Evolutionary conservation across 176 grass and related monocot genomes (phyloP), one percentile per base, ranked within the genome.

Genomic region (Lolium rigidum): DNA sequence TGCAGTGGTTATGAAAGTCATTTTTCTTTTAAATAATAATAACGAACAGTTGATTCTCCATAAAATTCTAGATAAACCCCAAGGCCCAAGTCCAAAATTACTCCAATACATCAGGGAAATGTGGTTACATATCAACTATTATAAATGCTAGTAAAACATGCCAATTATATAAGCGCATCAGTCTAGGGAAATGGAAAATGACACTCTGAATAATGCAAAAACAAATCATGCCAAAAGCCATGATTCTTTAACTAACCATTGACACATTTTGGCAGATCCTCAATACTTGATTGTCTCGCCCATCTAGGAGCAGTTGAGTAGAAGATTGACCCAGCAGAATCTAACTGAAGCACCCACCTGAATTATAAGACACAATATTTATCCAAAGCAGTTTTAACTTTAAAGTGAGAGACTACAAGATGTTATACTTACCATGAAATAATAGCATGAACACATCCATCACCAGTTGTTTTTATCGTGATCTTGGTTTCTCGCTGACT

Each of bases 321-420:
- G 31, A 95, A 93, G 74, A 94, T 59, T 79, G 93, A 90, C 10
- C 91, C 93, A 82, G 85, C 80, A 86, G 82, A 78, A 85, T 98
- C 95, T 80, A 98, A 78, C 48, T 98, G 93, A 92, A 98, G 93
- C 59, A 98, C 91, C 95, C 95, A 98, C 95, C 95, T 98, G 72
- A n/a, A 88, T 68, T 78, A 24, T 21, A 67, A 87, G 38, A 54
- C 1, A 44, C 57, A 71, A 28, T 57, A 80, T 70, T 77, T 65
- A 63, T 18, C 76, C 48, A 84, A 82, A 51, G 10, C 26, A 22
- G 4, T 59, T 70, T 68, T 38, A 60, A 79, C 37, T 79, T 58
- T 41, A 14, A 78, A 58, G 20, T 60, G 35, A 73, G 58, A 83
- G 10, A 54, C 59, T 74, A 75, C 43, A 61, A 12, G 9, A 62